phyloP scores from a whole-genome alignment of 352 stramenopile species.

The Pythium grandisporangium region DNA sequence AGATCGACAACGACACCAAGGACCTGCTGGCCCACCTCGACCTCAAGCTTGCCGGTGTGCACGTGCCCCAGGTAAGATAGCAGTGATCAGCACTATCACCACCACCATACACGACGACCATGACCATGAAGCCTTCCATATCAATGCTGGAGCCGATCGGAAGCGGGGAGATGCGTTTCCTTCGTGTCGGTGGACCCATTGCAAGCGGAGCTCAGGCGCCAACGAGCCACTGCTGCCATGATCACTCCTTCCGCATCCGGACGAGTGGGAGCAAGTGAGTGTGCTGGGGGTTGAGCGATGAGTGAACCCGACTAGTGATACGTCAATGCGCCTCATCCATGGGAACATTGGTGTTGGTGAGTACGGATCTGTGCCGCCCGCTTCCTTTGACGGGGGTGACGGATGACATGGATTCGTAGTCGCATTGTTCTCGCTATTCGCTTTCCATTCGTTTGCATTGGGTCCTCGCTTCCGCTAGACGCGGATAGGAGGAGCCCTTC shows the following conservation, averaged over 20 bases:
- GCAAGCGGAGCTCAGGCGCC: slow-evolving; percentile 22
- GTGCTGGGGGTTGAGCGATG: too few species aligned
- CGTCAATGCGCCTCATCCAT: too few species aligned
- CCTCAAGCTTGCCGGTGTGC: slow-evolving; percentile 88
- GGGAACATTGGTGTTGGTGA: too few species aligned
- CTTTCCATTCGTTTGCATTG: slow-evolving; percentile 12
- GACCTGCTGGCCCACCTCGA: slow-evolving; percentile 96
- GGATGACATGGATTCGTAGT: slow-evolving; percentile 9
- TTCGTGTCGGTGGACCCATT: slow-evolving; percentile 57
- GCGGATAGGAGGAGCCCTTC: too few species aligned
- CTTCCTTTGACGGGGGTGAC: not conserved
- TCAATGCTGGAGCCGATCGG: slow-evolving; percentile 79
- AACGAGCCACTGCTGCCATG: too few species aligned
- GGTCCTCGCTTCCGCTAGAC: not conserved
- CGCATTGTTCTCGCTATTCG: slow-evolving; percentile 7
- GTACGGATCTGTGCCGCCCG: not conserved
- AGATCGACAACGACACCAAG: slow-evolving; percentile 98
- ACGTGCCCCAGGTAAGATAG: slow-evolving; percentile 76
- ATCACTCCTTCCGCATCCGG: too few species aligned
- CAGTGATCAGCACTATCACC: slow-evolving; percentile 1
- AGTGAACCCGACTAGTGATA: too few species aligned
- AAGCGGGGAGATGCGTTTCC: slow-evolving; percentile 12
- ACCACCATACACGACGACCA: too few species aligned
- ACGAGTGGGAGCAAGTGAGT: too few species aligned
- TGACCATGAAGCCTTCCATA: too few species aligned